A percentile compares a stretch with the other conserved stretches of the same genome.
Evolutionary conservation across 1,284 basidiomycete species (phyloP).

Genomic region (Ganoderma boninense): DNA sequence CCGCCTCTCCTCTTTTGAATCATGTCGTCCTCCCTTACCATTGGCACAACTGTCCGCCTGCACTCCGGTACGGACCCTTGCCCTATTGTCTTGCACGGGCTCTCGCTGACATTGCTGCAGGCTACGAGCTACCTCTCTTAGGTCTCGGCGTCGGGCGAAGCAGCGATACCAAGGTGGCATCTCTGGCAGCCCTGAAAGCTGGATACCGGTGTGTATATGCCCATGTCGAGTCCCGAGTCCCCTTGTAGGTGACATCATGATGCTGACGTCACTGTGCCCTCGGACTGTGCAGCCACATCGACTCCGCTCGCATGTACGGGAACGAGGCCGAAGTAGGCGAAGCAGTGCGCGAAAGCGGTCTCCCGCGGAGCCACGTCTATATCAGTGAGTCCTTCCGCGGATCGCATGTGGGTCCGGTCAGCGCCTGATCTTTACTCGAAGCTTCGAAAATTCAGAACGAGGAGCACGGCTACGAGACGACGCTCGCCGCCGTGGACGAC

Average conservation of each 20-base stretch:
- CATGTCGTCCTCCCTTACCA: not conserved
- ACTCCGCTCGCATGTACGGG: constrained; percentile 77
- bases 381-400: constrained; percentile 58
- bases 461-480: constrained; percentile 37
- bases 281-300: constrained; percentile 58
- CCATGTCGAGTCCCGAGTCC: too few relatives aligned
- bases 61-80: not conserved
- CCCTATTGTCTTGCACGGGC: not conserved
- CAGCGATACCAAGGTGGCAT: constrained; percentile 63
- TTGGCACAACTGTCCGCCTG: not conserved
- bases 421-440: too few relatives aligned
- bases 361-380: constrained; percentile 66
- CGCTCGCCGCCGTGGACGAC: constrained; percentile 31
- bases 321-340: constrained; percentile 76
- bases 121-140: constrained; percentile 42
- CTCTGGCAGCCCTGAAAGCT: constrained; percentile 70
- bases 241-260: not conserved
- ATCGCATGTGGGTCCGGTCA: not conserved
- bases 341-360: constrained; percentile 61
- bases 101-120: not conserved
- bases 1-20: not conserved
- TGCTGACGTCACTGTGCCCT: constrained; percentile 37
- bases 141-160: constrained; percentile 89
- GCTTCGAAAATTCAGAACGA: constrained; percentile 36
- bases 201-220: constrained; percentile 69